Evolutionary conservation across 352 stramenopile species (phyloP).

Genomic region (Globisporangium megalacanthum): DNA sequence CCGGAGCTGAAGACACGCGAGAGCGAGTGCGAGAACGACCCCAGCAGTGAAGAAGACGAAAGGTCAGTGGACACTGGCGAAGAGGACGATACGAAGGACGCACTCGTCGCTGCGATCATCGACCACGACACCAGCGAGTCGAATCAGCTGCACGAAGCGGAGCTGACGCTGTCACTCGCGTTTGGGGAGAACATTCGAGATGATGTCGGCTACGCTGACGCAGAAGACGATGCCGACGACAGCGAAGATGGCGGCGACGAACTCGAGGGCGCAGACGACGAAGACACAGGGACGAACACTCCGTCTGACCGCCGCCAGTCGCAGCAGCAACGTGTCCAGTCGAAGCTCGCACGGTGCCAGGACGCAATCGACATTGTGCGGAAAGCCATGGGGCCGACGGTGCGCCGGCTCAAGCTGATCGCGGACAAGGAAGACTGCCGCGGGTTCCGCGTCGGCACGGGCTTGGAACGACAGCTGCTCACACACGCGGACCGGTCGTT

Average conservation of each 20-base stretch:
- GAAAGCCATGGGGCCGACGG: constrained; percentile 30
- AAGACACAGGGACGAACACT: not conserved
- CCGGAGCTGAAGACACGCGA: not conserved
- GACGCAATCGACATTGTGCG: constrained; percentile 41
- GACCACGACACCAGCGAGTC: constrained; percentile 8
- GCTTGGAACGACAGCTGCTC: constrained; percentile 34
- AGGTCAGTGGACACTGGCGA: not conserved
- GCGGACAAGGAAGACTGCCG: not conserved
- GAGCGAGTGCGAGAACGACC: not conserved
- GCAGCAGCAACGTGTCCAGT: constrained; percentile 8
- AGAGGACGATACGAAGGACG: not conserved
- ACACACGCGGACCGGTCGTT: constrained; percentile 25
- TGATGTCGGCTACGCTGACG: constrained; percentile 2
- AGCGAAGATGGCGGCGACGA: not conserved
- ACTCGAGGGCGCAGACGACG: not conserved
- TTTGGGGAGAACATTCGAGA: not conserved
- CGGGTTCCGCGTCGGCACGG: constrained; percentile 4
- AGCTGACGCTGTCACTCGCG: not conserved
- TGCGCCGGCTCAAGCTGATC: constrained; percentile 17
- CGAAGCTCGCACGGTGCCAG: constrained; percentile 27
- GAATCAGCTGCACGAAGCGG: constrained; percentile 6
- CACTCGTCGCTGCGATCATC: constrained; percentile 11
- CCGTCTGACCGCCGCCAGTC: not conserved
- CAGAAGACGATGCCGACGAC: not conserved
- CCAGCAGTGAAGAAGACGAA: not conserved